phyloP scores from a whole-genome alignment of 176 grass and related monocot species.

The Bromus sterilis region DNA sequence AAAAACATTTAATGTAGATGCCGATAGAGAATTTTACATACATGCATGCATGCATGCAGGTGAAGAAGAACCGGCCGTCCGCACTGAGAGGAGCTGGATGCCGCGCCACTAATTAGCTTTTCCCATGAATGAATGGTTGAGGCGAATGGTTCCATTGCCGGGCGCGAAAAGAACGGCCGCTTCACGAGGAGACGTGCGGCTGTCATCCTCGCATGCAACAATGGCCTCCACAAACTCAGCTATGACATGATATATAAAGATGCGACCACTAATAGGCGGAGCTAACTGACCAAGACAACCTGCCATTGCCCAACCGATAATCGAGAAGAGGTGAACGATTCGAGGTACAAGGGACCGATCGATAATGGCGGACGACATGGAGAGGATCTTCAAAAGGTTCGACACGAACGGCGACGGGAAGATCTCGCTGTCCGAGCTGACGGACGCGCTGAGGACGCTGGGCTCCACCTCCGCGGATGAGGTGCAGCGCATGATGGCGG shows the following conservation, averaged over 20 bases:
- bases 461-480: constrained; percentile 78
- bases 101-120: too few relatives aligned
- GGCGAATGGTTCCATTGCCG: not conserved
- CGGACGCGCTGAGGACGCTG: constrained; percentile 67
- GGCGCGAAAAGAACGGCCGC: not conserved
- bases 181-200: not conserved
- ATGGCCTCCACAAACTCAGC: not conserved
- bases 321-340: not conserved
- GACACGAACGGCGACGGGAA: constrained; percentile 79
- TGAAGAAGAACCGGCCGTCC: too few relatives aligned
- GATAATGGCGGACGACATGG: constrained; percentile 40
- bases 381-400: constrained; percentile 88
- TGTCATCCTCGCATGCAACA: not conserved
- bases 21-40: too few relatives aligned
- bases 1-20: too few relatives aligned
- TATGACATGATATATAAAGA: not conserved
- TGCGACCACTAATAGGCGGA: not conserved
- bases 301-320: not conserved
- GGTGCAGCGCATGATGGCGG: constrained; percentile 85
- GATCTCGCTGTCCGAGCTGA: constrained; percentile 74
- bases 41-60: too few relatives aligned
- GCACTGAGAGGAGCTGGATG: too few relatives aligned
- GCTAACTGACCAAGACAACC: not conserved
- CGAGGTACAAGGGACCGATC: not conserved
- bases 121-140: not conserved